Percentiles rank a stretch among this genome's conserved stretches.
Conservation (phyloP, 345 rosid genomes). For the Rhodomyrtus tomentosa region DNA sequence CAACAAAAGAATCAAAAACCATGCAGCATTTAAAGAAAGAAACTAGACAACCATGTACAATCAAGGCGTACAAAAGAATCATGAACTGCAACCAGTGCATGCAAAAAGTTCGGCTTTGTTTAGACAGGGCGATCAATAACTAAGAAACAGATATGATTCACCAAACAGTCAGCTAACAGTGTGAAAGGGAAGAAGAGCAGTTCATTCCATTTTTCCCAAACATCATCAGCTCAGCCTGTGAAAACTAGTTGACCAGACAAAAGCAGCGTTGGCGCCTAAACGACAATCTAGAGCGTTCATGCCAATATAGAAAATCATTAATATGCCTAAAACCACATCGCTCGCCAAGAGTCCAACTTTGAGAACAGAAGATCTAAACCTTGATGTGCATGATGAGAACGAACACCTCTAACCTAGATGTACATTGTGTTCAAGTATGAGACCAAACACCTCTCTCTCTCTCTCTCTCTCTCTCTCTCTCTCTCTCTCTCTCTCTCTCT, state of each 20-base stretch:
- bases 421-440: neutral
- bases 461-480: too few relatives aligned
- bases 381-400: neutral
- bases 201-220: neutral
- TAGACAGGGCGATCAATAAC: neutral
- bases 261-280: neutral
- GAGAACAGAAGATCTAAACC: neutral
- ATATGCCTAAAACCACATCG: neutral
- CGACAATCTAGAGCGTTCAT: neutral
- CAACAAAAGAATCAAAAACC: neutral
- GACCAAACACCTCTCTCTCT: neutral
- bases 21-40: neutral
- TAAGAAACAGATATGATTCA: too few relatives aligned
- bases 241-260: neutral
- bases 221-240: neutral
- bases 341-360: neutral
- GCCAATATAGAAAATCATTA: neutral
- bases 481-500: too few relatives aligned
- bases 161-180: too few relatives aligned
- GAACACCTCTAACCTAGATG: neutral
- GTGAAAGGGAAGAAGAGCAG: neutral
- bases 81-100: neutral
- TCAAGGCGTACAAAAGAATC: neutral
- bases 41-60: neutral
- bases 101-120: neutral